phyloP scores from a whole-genome alignment of 1,284 basidiomycete species.

The Cystobasidium sp. region DNA sequence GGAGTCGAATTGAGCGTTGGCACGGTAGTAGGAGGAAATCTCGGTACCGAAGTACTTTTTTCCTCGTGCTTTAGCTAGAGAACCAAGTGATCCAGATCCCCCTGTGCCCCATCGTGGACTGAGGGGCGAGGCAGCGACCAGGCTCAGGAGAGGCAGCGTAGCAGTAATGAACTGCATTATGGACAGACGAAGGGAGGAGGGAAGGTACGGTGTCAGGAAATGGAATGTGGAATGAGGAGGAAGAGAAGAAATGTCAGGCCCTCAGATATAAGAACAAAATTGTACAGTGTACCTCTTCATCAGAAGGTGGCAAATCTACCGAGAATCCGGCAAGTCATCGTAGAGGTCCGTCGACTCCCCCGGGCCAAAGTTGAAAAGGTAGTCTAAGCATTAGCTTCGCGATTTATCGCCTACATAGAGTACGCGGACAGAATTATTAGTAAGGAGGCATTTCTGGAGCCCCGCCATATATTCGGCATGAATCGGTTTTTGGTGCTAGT shows the following conservation, averaged over 20 bases:
- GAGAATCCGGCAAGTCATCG: too few relatives aligned
- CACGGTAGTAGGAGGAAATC: conserved; percentile 50
- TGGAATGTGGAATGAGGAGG: too few relatives aligned
- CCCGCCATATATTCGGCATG: not conserved
- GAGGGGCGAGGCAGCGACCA: not conserved
- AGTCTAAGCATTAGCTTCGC: too few relatives aligned
- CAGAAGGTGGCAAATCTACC: too few relatives aligned
- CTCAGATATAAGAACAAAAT: too few relatives aligned
- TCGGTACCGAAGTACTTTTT: conserved; percentile 53
- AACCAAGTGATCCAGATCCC: not conserved
- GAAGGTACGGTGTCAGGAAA: not conserved
- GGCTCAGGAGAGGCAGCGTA: not conserved
- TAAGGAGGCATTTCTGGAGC: not conserved
- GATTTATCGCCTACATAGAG: too few relatives aligned
- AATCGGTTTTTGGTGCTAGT: not conserved
- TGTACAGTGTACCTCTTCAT: too few relatives aligned
- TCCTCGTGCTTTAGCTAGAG: not conserved
- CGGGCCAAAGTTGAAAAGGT: too few relatives aligned
- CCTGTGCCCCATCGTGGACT: not conserved
- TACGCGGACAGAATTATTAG: too few relatives aligned
- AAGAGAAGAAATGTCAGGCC: too few relatives aligned
- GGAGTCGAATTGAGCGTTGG: conserved; percentile 45
- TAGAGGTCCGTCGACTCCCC: too few relatives aligned
- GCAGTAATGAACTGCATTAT: not conserved
- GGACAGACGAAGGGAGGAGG: not conserved